Conservation (phyloP, 2,329 filamentous ascomycete genomes). For the Penicillium glabrum region DNA sequence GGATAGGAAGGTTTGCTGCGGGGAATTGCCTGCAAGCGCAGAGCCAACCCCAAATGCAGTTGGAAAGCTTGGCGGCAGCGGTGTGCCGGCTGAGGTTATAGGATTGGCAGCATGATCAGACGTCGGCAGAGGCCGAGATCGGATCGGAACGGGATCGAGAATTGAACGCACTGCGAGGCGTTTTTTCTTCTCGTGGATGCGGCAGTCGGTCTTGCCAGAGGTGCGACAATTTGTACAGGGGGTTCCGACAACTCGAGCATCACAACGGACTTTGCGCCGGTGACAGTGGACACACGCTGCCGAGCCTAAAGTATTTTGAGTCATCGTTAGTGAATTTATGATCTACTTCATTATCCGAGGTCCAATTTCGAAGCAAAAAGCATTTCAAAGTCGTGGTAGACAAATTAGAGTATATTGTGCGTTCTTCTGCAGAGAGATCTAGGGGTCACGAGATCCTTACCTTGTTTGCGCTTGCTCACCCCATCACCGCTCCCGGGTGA, state of each 20-base stretch:
- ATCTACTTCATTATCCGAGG: neutral
- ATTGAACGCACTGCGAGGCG: constrained; percentile 43
- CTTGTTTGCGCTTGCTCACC: constrained; percentile 41
- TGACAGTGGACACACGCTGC: constrained; percentile 52
- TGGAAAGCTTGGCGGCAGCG: constrained; percentile 26
- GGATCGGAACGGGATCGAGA: constrained; percentile 49
- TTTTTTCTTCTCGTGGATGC: constrained; percentile 53
- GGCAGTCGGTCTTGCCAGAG: constrained; percentile 45
- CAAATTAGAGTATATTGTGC: neutral
- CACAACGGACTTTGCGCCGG: constrained; percentile 53
- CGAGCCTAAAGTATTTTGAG: constrained; percentile 30
- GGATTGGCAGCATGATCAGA: constrained; percentile 25
- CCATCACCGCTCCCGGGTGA: constrained; percentile 30
- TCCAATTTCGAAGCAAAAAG: neutral
- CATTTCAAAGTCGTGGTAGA: neutral
- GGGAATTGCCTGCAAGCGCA: constrained; percentile 13
- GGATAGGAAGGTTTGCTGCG: constrained; percentile 20
- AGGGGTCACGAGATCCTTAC: constrained; percentile 21
- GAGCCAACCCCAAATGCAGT: constrained; percentile 26
- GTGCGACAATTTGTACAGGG: constrained; percentile 52
- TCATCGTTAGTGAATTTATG: constrained; percentile 9
- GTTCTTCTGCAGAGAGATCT: neutral
- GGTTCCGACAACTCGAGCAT: constrained; percentile 48
- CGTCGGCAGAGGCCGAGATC: constrained; percentile 37
- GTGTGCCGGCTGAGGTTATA: constrained; percentile 17